phyloP scores from a whole-genome alignment of 2,329 filamentous ascomycete genomes.

The Stagonosporopsis chrysanthemi region DNA sequence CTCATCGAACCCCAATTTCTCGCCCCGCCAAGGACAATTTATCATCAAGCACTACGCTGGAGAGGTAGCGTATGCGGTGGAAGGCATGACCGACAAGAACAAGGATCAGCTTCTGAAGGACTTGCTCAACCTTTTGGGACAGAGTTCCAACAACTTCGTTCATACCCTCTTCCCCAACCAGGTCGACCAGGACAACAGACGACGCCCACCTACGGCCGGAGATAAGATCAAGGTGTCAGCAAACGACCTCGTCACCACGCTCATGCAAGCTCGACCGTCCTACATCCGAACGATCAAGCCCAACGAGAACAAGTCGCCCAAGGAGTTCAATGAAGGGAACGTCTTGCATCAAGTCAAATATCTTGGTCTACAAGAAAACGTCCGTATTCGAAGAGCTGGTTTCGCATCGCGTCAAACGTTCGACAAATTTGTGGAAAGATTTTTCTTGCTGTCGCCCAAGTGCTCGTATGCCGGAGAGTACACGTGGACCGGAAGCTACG shows the following conservation, averaged over 20 bases:
- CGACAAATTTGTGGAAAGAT: constrained; percentile 97
- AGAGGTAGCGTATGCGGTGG: constrained; percentile 92
- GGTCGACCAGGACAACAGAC: constrained; percentile 94
- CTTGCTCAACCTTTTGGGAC: constrained; percentile 82
- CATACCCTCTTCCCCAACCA: constrained; percentile 90
- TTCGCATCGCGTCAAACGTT: constrained; percentile 98
- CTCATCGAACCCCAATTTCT: constrained; percentile 85
- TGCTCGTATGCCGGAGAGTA: constrained; percentile 97
- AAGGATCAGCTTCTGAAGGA: constrained; percentile 98
- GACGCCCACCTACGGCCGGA: constrained; percentile 90
- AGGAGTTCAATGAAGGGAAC: constrained; percentile 89
- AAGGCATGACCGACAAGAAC: constrained; percentile 99
- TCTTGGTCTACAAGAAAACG: constrained; percentile 98
- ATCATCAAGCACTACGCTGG: constrained; percentile 99
- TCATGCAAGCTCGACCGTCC: constrained; percentile 97
- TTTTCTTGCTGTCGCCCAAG: constrained; percentile 92
- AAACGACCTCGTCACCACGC: constrained; percentile 89
- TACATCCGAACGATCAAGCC: constrained; percentile 99
- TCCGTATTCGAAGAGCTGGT: constrained; percentile 92
- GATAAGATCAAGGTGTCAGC: constrained; percentile 96
- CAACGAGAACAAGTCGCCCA: constrained; percentile 97
- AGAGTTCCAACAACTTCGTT: constrained; percentile 84
- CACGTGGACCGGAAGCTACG: constrained; percentile 89
- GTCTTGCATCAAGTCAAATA: constrained; percentile 99
- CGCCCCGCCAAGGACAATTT: constrained; percentile 91